phyloP scores from a whole-genome alignment of 805 yeast species.

The Lachancea waltii region DNA sequence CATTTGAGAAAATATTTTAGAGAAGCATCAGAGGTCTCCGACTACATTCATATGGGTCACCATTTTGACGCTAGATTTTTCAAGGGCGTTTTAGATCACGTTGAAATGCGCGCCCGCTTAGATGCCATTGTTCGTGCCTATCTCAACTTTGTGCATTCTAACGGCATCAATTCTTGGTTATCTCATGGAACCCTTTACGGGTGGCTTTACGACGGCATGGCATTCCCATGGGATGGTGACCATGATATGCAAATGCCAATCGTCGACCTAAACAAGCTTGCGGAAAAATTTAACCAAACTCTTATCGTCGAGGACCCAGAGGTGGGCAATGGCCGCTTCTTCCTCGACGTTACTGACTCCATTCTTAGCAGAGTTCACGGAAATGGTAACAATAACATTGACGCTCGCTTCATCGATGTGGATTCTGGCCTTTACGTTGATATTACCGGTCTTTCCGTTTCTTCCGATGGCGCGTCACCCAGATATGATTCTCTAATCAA shows the following conservation, averaged over 20 bases:
- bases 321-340: slow-evolving; percentile 52
- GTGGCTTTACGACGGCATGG: slow-evolving; percentile 58
- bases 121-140: slow-evolving; percentile 50
- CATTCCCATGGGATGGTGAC: slow-evolving; percentile 64
- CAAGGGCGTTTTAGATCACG: slow-evolving; percentile 38
- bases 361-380: slow-evolving; percentile 51
- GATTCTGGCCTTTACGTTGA: slow-evolving; percentile 69
- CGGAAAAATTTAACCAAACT: slow-evolving; percentile 37
- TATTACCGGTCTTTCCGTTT: slow-evolving; percentile 56
- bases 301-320: slow-evolving; percentile 42
- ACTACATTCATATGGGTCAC: slow-evolving; percentile 23
- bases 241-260: slow-evolving; percentile 59
- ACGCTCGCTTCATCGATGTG: slow-evolving; percentile 66
- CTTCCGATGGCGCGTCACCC: slow-evolving; percentile 28
- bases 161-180: slow-evolving; percentile 50
- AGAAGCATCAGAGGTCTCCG: slow-evolving; percentile 24
- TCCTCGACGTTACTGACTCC: slow-evolving; percentile 43
- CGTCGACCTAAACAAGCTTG: slow-evolving; percentile 39
- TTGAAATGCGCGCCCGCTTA: slow-evolving; percentile 23
- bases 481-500: slow-evolving; percentile 12
- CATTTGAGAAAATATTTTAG: slow-evolving; percentile 36
- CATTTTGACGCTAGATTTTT: slow-evolving; percentile 61
- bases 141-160: slow-evolving; percentile 40
- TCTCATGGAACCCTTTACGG: slow-evolving; percentile 62
- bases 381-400: slow-evolving; percentile 57